Evolutionary conservation across 2,329 filamentous ascomycete genomes (phyloP).

Genomic region (Cercospora sp.): DNA sequence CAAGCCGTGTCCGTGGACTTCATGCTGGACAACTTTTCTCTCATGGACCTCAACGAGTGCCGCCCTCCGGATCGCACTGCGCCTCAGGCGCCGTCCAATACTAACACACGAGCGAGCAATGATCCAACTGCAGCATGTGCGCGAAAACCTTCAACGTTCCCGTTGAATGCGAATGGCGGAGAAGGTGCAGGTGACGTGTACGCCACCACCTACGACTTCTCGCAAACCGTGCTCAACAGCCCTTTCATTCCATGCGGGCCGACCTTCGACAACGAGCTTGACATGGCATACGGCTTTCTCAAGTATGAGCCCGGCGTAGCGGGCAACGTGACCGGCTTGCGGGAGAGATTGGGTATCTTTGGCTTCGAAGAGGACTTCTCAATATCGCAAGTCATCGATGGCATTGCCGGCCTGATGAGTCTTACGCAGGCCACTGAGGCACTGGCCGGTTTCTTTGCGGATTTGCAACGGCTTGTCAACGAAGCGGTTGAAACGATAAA

Average conservation of each 20-base stretch:
- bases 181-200: neutral
- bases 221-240: neutral
- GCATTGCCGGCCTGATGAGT: neutral
- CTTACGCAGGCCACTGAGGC: neutral
- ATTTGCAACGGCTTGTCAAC: neutral
- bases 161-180: neutral
- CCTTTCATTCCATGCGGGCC: conserved; percentile 2
- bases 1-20: neutral
- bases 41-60: conserved; percentile 2
- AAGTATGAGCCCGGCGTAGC: neutral
- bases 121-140: neutral
- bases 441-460: neutral
- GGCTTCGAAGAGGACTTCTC: neutral
- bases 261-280: neutral
- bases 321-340: neutral
- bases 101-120: neutral
- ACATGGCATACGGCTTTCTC: neutral
- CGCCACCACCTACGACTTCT: neutral
- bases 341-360: neutral
- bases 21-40: neutral
- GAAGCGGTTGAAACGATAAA: neutral
- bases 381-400: neutral
- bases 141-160: neutral
- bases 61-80: neutral
- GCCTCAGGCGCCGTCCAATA: neutral